phyloP scores from a whole-genome alignment of 805 yeast species.

The Starmerella bombi region DNA sequence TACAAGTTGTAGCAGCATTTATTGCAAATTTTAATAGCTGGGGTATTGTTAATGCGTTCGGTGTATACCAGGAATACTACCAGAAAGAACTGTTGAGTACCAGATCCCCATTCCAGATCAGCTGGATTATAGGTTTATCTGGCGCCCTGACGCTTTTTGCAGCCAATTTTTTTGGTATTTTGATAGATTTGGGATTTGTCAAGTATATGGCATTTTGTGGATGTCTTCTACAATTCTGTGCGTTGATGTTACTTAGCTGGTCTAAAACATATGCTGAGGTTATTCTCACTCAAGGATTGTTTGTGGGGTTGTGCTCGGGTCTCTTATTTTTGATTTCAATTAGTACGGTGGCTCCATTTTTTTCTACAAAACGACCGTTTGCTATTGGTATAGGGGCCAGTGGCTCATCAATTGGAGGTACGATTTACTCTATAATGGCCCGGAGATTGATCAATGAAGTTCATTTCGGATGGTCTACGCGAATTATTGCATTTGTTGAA shows the following conservation, averaged over 20 bases:
- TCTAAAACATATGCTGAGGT: constrained; percentile 38
- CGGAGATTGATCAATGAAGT: constrained; percentile 31
- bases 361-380: constrained; percentile 32
- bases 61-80: constrained; percentile 22
- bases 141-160: constrained; percentile 17
- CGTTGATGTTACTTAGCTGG: constrained; percentile 25
- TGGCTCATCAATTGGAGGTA: constrained; percentile 43
- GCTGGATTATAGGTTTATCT: constrained; percentile 20
- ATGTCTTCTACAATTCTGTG: constrained; percentile 20
- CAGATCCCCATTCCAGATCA: constrained; percentile 15
- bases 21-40: constrained; percentile 19
- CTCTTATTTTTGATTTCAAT: constrained; percentile 35
- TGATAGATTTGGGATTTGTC: constrained; percentile 24
- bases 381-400: constrained; percentile 37
- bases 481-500: constrained; percentile 37
- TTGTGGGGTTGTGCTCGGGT: constrained; percentile 35
- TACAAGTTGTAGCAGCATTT: constrained; percentile 22
- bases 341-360: constrained; percentile 36
- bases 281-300: constrained; percentile 39
- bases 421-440: constrained; percentile 37
- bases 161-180: constrained; percentile 23
- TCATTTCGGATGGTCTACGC: constrained; percentile 44
- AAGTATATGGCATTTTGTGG: constrained; percentile 20
- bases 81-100: constrained; percentile 5
- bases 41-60: constrained; percentile 22